These are phyloP conservation scores for Microbotryum lychnidis-dioicae DNA, from an alignment of 1,284 basidiomycete species.

Conservation along the genomic window DNA sequence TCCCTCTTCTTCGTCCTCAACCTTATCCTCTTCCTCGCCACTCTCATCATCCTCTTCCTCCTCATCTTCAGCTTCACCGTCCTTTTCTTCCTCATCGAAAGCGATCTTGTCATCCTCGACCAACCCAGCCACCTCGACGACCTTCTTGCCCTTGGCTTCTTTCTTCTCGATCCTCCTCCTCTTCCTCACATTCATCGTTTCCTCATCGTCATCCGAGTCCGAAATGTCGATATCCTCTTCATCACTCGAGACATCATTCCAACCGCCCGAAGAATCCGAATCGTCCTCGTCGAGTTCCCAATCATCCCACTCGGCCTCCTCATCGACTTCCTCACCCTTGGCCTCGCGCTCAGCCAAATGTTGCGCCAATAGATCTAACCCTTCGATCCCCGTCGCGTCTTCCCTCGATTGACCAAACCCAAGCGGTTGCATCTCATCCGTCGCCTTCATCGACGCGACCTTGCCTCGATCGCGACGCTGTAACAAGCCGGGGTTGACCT, in stretches of 20 bases:
- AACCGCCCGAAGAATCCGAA: constrained; percentile 61
- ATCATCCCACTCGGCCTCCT: constrained; percentile 71
- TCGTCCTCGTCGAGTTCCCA: constrained; percentile 78
- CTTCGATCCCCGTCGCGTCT: constrained; percentile 70
- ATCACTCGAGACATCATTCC: constrained; percentile 77
- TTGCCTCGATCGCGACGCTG: constrained; percentile 70
- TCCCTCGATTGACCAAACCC: constrained; percentile 75
- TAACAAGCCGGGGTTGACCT: constrained; percentile 89
- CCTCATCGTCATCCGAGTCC: constrained; percentile 45
- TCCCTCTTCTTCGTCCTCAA: constrained; percentile 34
- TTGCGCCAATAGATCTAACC: constrained; percentile 77
- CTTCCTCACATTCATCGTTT: constrained; percentile 9
- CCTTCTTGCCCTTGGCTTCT: constrained; percentile 9
- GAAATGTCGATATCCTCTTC: constrained; percentile 65
- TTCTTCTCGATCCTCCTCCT: constrained; percentile 3
- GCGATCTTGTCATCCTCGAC: constrained; percentile 28
- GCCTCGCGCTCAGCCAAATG: constrained; percentile 56
- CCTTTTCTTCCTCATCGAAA: constrained; percentile 30
- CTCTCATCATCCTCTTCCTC: constrained; percentile 36
- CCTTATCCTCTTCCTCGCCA: constrained; percentile 21
- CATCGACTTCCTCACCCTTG: constrained; percentile 50
- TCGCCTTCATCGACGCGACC: constrained; percentile 21
- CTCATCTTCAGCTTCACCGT: constrained; percentile 31
- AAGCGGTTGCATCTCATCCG: constrained; percentile 47
- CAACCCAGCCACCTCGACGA: constrained; percentile 13